phyloP scores from a whole-genome alignment of 1,284 basidiomycete genomes.

The Trametes sp. region DNA sequence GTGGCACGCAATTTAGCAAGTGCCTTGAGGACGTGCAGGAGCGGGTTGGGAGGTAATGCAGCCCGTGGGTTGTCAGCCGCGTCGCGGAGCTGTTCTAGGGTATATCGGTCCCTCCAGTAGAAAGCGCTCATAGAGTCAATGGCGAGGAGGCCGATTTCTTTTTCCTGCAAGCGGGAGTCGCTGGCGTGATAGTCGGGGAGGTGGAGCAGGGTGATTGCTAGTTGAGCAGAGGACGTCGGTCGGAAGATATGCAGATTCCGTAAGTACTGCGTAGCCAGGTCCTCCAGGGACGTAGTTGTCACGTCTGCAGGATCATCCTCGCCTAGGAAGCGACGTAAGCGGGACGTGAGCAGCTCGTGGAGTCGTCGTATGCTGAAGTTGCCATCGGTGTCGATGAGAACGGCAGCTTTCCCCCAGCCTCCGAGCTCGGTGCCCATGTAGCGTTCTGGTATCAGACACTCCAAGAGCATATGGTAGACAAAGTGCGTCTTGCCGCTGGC shows the following conservation, averaged over 20 bases:
- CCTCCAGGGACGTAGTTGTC: slow-evolving; percentile 15
- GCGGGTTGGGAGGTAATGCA: slow-evolving; percentile 40
- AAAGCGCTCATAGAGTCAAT: slow-evolving; percentile 81
- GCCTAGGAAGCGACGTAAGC: slow-evolving; percentile 38
- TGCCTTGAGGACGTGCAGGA: slow-evolving; percentile 55
- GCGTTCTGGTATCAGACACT: slow-evolving; percentile 60
- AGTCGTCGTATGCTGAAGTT: slow-evolving; percentile 67
- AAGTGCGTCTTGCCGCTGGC: slow-evolving; percentile 79
- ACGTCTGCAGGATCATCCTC: slow-evolving; percentile 3
- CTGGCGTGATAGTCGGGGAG: slow-evolving; percentile 63
- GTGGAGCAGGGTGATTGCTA: slow-evolving; percentile 68
- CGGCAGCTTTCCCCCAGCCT: slow-evolving; percentile 69
- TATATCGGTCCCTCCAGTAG: slow-evolving; percentile 79
- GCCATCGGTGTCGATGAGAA: slow-evolving; percentile 73
- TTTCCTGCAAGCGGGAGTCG: slow-evolving; percentile 50
- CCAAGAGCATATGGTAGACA: slow-evolving; percentile 68
- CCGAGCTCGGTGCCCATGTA: slow-evolving; percentile 45
- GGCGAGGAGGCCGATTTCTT: slow-evolving; percentile 67
- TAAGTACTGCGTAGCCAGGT: slow-evolving; percentile 53
- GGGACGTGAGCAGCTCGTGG: slow-evolving; percentile 54
- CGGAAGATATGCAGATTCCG: slow-evolving; percentile 68
- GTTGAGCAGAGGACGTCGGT: slow-evolving; percentile 68
- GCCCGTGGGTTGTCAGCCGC: slow-evolving; percentile 25
- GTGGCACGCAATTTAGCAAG: slow-evolving; percentile 59
- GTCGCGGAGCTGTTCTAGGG: slow-evolving; percentile 59